Conservation (phyloP, 345 rosid species). For the Eutrema yunnanense region DNA sequence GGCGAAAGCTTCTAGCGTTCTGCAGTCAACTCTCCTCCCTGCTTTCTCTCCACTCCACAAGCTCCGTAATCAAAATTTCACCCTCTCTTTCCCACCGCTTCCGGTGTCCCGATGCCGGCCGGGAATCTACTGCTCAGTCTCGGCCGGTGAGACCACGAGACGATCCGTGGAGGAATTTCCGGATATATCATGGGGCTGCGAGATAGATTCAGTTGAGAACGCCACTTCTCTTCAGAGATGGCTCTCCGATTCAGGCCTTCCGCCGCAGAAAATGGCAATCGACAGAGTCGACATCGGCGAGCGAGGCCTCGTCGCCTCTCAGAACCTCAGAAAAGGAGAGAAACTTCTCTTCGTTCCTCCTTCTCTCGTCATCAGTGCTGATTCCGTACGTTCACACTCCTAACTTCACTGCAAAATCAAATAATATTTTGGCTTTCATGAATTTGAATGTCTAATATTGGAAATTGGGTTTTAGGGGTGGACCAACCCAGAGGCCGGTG, state of each 20-base stretch:
- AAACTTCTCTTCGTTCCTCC: slow-evolving; percentile 95
- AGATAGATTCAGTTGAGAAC: slow-evolving; percentile 53
- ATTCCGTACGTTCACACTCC: slow-evolving; percentile 50
- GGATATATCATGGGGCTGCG: slow-evolving; percentile 63
- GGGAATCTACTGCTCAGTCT: slow-evolving; percentile 45
- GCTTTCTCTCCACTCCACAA: slow-evolving; percentile 37
- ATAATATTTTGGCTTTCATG: neutral
- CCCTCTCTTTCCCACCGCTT: slow-evolving; percentile 11
- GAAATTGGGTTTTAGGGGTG: slow-evolving; percentile 49
- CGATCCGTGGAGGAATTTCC: slow-evolving; percentile 28
- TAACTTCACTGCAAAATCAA: neutral
- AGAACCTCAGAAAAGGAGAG: slow-evolving; percentile 79
- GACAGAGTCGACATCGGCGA: slow-evolving; percentile 79
- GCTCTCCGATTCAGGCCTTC: slow-evolving; percentile 78
- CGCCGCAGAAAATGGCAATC: slow-evolving; percentile 82
- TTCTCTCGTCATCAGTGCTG: slow-evolving; percentile 68
- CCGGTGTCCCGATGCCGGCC: slow-evolving; percentile 17
- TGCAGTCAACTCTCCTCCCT: slow-evolving; percentile 47
- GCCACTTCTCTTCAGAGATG: slow-evolving; percentile 71
- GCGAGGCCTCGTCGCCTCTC: slow-evolving; percentile 83
- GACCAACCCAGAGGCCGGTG: slow-evolving; percentile 67
- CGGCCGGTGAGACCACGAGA: slow-evolving; percentile 37
- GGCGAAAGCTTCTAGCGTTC: slow-evolving; percentile 56
- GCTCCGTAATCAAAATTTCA: neutral
- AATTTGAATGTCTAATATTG: neutral